Evolutionary conservation across 805 yeast species (phyloP), one percentile per base, ranked within the genome.

Genomic region (Nematodospora valgi): DNA sequence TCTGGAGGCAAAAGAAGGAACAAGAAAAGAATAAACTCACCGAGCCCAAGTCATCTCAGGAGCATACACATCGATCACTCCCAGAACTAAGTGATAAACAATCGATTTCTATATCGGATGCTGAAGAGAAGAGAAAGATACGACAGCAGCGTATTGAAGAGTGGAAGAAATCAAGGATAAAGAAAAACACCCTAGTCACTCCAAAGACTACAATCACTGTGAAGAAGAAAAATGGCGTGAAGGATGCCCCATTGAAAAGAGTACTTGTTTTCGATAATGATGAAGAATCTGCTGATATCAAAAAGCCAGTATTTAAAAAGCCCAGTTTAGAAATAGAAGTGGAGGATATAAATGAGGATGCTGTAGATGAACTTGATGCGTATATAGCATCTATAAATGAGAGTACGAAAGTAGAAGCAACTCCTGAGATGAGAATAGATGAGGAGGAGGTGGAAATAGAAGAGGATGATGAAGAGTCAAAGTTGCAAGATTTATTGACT

Each of bases 1-100:
- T 70, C 29, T 82, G 86, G 86, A 78, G 75, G 47, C 63, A 60
- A 45, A 75, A 75, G 55, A 76, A 76, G 49, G 66, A 65, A 25
- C 60, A 61, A 34, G 51, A 51, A 24, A 48, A 48, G 29, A 45
- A 45, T 21, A 4, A 23, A 11, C 37, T 46, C 27, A 40, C 30
- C 21, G 32, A 38, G n/a, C 25, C 5, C 10, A 10, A 23, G n/a
- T n/a, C n/a, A n/a, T n/a, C n/a, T n/a, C n/a, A n/a, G n/a, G n/a
- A n/a, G n/a, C n/a, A n/a, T n/a, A n/a, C n/a, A n/a, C n/a, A n/a
- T n/a, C n/a, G 11, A 12, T 22, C 24, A 22, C 11, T 12, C 11
- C 12, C 24, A 12, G 24, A 22, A 22, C 11, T 12, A 11, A 12
- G 24, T 22, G 11, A 22, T 22, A 12, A 11, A 22, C 11, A 11